Base-by-base conservation (phyloP, 345 rosid genomes). In the Abelmoschus esculentus region DNA sequence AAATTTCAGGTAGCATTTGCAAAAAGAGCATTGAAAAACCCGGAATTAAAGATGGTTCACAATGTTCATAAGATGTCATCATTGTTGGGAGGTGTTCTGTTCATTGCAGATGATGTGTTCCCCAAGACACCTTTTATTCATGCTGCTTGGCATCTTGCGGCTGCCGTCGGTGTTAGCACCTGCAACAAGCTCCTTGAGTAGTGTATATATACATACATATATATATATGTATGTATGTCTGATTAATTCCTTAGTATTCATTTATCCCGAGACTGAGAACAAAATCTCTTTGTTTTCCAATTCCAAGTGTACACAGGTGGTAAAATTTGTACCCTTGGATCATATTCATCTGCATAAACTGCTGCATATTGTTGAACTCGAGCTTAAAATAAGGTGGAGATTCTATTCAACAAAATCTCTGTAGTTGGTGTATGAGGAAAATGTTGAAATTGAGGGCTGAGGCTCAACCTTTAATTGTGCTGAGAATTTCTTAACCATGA, bases 131-230 rank as follows among this genome's bases (percentile, higher is more conserved):
- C 97, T 52, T 93, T 77, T 80, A 81, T 93, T 70, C 97, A 95
- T 55, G 97, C 99, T 18, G 99, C 88, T 34, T 95, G 99, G 96
- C 97, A 95, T 78, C 96, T 95, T 0, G 96, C 99, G 4, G 99
- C 99, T 19, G 99, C 99, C 66, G 80, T 95, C 70, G 96, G 97
- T 0, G 90, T 89, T 3, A 83, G 97, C 61, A 91, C 96, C 11
- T 95, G 99, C 67, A 86, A 95, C 79, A 90, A 88, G 78, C 99
- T 95, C 78, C 92, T 95, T 6, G 83, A 89, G 74, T 93, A 91
- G 80, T 47, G 19, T 71, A 55, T 55, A 58, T 49, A 46, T 19
- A 3, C 8, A 8, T 53, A 6, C 6, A 6, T 6, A 36, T 6
- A 36, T 36, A 36, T 36, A 36, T 36, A 36, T 17, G 17, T 42